Conservation (phyloP, 2,329 filamentous ascomycete genomes). For the Xylariaceae sp. region DNA sequence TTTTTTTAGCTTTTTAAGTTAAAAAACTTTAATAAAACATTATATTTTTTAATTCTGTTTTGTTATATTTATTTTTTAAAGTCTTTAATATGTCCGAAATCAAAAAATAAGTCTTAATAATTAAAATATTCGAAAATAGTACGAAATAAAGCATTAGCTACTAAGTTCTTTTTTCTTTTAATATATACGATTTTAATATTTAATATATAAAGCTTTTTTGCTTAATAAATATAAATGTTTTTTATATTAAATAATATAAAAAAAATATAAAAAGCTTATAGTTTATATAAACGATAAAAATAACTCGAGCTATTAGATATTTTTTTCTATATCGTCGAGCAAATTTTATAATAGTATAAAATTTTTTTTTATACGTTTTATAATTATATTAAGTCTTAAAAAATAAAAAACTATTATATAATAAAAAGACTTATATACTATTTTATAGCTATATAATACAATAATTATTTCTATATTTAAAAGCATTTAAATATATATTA, state of each 20-base stretch:
- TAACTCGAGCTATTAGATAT: background rate
- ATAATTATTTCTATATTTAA: background rate
- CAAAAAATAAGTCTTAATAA: background rate
- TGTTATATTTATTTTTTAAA: background rate
- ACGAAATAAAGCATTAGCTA: background rate
- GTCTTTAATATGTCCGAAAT: background rate
- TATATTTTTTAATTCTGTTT: background rate
- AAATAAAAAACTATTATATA: background rate
- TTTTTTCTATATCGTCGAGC: background rate
- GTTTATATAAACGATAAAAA: background rate
- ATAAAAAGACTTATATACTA: background rate
- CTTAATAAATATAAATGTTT: background rate
- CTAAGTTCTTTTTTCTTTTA: background rate
- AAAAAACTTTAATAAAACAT: background rate
- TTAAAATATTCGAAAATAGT: background rate
- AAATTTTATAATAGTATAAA: background rate
- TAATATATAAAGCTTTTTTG: background rate
- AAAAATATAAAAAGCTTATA: background rate
- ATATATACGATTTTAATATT: background rate
- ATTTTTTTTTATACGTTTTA: background rate
- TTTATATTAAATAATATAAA: background rate
- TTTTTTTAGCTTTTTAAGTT: background rate
- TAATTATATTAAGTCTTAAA: background rate
- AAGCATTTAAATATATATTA: background rate
- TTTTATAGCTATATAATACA: background rate